These are phyloP conservation scores for Melaleuca alternifolia DNA, from an alignment of 345 rosid genomes.

Conservation along the genomic window DNA sequence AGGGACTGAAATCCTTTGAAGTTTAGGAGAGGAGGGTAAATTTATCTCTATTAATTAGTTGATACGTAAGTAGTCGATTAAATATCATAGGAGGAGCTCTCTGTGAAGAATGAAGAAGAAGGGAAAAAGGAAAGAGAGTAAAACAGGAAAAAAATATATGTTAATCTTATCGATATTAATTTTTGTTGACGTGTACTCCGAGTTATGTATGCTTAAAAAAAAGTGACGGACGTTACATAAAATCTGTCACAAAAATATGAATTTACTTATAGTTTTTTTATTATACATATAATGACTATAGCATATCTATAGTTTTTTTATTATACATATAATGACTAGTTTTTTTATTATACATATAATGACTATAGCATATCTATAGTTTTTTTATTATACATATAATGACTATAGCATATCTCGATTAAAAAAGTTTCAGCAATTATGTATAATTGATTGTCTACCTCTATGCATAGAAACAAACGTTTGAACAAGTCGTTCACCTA, in stretches of 20 bases:
- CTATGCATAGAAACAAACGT: not conserved
- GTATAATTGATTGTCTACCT: not conserved
- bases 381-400: too few relatives aligned
- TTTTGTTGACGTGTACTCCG: not conserved
- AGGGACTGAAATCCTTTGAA: not conserved
- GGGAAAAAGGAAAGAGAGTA: not conserved
- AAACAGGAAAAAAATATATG: not conserved
- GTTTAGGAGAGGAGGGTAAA: not conserved
- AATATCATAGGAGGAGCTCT: not conserved
- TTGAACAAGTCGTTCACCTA: not conserved
- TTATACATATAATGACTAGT: too few relatives aligned
- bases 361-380: too few relatives aligned
- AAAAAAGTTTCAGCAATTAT: too few relatives aligned
- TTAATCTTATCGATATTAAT: not conserved
- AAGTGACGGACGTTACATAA: not conserved
- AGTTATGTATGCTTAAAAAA: not conserved
- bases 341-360: too few relatives aligned
- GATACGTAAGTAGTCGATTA: not conserved
- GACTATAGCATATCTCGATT: not conserved
- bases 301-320: too few relatives aligned
- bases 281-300: too few relatives aligned
- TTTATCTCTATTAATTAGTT: not conserved
- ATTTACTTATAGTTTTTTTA: too few relatives aligned
- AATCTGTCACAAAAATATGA: not conserved
- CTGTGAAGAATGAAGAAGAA: not conserved